Percentiles rank a stretch among this genome's conserved stretches.
These are phyloP conservation scores for Pezicula neosporulosa DNA, from an alignment of 2,329 filamentous ascomycete species.

Conservation along the genomic window DNA sequence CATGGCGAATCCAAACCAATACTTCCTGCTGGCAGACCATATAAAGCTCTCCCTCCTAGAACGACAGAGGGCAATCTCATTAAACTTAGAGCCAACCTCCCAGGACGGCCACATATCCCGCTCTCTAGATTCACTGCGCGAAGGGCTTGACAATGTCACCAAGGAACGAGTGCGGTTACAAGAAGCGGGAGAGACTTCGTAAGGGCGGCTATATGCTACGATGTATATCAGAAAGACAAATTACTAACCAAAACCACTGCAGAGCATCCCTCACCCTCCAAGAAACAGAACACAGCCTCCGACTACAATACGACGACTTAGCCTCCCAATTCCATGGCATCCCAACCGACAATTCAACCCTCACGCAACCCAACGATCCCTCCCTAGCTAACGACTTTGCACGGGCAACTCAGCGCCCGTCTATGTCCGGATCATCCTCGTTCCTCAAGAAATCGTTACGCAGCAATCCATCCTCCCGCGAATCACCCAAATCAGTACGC, in stretches of 20 bases:
- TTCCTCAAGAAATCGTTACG: conserved; percentile 32
- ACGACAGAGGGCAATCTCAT: conserved; percentile 77
- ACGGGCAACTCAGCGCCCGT: conserved; percentile 44
- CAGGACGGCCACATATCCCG: conserved; percentile 88
- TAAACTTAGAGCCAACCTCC: conserved; percentile 66
- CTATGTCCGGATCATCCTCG: conserved; percentile 39
- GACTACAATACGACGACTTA: conserved; percentile 72
- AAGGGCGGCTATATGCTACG: conserved; percentile 21
- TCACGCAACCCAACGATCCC: conserved; percentile 62
- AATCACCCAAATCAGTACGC: conserved; percentile 81
- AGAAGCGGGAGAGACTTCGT: conserved; percentile 62
- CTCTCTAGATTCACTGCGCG: conserved; percentile 80
- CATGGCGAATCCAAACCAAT: conserved; percentile 66
- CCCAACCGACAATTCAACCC: conserved; percentile 44
- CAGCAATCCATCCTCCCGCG: conserved; percentile 39
- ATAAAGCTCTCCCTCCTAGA: conserved; percentile 95
- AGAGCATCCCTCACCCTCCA: conserved; percentile 44
- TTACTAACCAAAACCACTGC: conserved; percentile 8
- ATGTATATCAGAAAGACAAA: conserved; percentile 2
- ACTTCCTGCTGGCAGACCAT: conserved; percentile 92
- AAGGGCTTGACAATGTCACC: conserved; percentile 71
- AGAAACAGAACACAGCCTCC: conserved; percentile 66
- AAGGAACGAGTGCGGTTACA: conserved; percentile 60
- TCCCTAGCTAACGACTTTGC: conserved; percentile 60
- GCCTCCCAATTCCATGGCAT: conserved; percentile 76